Conservation (phyloP, 495 filamentous ascomycete genomes). For the Aspergillus homomorphus region DNA sequence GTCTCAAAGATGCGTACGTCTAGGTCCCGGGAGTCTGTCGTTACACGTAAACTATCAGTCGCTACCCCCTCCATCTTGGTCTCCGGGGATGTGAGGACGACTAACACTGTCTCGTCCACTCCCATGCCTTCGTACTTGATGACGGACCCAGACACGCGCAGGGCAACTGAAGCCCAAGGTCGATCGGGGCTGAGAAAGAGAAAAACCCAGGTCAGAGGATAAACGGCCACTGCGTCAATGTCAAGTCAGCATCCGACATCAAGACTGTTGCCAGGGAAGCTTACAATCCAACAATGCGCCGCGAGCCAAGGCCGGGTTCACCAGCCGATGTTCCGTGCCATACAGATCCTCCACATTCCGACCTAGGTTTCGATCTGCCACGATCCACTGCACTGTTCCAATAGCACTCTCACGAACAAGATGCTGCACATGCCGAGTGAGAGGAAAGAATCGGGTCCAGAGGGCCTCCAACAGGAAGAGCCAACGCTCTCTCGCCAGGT, state of each 20-base stretch:
- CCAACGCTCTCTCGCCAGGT: constrained; percentile 62
- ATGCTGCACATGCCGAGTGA: constrained; percentile 61
- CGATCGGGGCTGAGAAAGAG: constrained; percentile 49
- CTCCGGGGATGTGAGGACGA: constrained; percentile 63
- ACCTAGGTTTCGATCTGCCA: constrained; percentile 54
- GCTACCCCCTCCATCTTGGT: constrained; percentile 58
- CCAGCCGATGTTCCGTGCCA: constrained; percentile 59
- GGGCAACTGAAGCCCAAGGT: constrained; percentile 17
- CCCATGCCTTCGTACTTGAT: constrained; percentile 60
- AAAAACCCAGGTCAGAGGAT: constrained; percentile 77
- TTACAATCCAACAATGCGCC: constrained; percentile 65
- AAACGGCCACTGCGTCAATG: constrained; percentile 56
- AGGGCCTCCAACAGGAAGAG: constrained; percentile 86
- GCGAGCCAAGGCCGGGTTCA: constrained; percentile 68
- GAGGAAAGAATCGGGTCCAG: constrained; percentile 78
- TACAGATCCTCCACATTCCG: constrained; percentile 38
- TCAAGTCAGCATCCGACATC: background rate
- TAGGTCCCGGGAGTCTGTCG: constrained; percentile 54
- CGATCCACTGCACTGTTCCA: constrained; percentile 63
- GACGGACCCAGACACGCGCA: background rate
- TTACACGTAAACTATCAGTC: constrained; percentile 58
- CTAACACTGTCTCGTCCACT: constrained; percentile 65
- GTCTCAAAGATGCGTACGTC: constrained; percentile 68
- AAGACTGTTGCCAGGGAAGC: background rate
- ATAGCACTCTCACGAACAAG: constrained; percentile 57